Percentiles rank a stretch among this genome's conserved stretches.
Evolutionary conservation across 192 early-diverging fungal species (phyloP).

Genomic region (Lobosporangium transversale): DNA sequence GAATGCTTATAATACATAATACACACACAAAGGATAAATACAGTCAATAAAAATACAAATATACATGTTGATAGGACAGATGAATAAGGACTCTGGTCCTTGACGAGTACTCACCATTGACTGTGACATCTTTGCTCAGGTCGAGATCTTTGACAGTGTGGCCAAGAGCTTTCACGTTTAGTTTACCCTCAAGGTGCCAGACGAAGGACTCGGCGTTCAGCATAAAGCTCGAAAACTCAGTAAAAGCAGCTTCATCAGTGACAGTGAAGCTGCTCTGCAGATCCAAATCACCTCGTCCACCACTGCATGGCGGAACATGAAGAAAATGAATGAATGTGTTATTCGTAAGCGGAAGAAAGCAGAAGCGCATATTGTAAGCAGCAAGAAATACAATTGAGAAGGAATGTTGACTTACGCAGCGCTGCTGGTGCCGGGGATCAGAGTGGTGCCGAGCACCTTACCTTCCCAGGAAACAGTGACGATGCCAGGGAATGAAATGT

Average conservation of each 20-base stretch:
- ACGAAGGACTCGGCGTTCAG: slow-evolving; percentile 55
- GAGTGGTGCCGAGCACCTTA: slow-evolving; percentile 21
- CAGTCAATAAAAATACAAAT: too few species aligned
- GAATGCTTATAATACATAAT: too few species aligned
- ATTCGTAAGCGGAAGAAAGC: too few species aligned
- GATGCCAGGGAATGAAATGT: slow-evolving; percentile 48
- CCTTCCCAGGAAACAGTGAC: slow-evolving; percentile 52
- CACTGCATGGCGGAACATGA: slow-evolving; percentile 1
- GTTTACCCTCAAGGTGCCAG: slow-evolving; percentile 57
- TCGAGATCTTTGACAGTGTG: slow-evolving; percentile 55
- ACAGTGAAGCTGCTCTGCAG: slow-evolving; percentile 50
- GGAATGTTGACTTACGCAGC: slow-evolving; percentile 15
- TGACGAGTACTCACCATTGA: slow-evolving; percentile 55
- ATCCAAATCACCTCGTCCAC: slow-evolving; percentile 16
- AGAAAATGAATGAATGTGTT: not conserved
- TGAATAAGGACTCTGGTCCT: too few species aligned
- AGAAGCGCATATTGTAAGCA: too few species aligned
- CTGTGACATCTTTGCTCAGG: slow-evolving; percentile 59
- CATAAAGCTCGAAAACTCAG: slow-evolving; percentile 60
- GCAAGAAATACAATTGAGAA: too few species aligned
- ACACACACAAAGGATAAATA: too few species aligned
- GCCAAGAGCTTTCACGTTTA: slow-evolving; percentile 55
- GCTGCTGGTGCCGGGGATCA: slow-evolving; percentile 11
- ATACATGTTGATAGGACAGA: too few species aligned
- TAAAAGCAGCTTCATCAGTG: slow-evolving; percentile 51